Evolutionary conservation across 2,329 filamentous ascomycete genomes (phyloP).

Genomic region (Aureobasidium lini): DNA sequence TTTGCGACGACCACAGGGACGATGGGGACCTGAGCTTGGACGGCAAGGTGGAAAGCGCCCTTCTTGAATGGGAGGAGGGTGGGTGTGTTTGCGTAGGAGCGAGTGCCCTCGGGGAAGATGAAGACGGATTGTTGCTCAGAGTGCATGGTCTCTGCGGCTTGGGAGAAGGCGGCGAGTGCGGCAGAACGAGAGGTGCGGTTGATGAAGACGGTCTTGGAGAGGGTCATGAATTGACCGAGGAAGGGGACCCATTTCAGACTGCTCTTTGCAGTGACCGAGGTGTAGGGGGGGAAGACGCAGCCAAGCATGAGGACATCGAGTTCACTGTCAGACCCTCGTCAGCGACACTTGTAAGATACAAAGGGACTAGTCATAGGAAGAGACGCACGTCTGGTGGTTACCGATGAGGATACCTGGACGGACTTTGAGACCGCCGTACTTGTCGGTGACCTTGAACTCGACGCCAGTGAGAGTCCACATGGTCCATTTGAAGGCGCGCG

Average conservation of each 20-base stretch:
- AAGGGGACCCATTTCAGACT: slow-evolving; percentile 72
- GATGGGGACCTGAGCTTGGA: slow-evolving; percentile 89
- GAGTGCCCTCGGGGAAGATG: slow-evolving; percentile 88
- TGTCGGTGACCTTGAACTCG: slow-evolving; percentile 61
- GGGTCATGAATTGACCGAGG: slow-evolving; percentile 83
- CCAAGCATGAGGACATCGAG: slow-evolving; percentile 91
- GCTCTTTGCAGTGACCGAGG: slow-evolving; percentile 87
- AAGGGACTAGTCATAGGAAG: not conserved
- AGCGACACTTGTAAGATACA: not conserved
- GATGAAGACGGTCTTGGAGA: slow-evolving; percentile 90
- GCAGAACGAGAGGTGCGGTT: slow-evolving; percentile 78
- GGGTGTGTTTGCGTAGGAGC: slow-evolving; percentile 78
- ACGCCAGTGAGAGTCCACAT: slow-evolving; percentile 73
- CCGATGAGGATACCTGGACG: slow-evolving; percentile 85
- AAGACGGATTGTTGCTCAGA: slow-evolving; percentile 60
- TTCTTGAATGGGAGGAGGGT: slow-evolving; percentile 94
- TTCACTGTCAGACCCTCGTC: slow-evolving; percentile 43
- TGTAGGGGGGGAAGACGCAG: slow-evolving; percentile 81
- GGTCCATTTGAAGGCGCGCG: slow-evolving; percentile 67
- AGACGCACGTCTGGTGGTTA: slow-evolving; percentile 73
- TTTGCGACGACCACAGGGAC: slow-evolving; percentile 63
- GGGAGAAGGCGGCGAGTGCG: slow-evolving; percentile 76
- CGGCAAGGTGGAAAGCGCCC: slow-evolving; percentile 90
- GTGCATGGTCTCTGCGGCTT: slow-evolving; percentile 74
- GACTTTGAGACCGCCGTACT: slow-evolving; percentile 55